Base-by-base conservation (phyloP, 805 yeast species). In the Yamadazyma endophytica region DNA sequence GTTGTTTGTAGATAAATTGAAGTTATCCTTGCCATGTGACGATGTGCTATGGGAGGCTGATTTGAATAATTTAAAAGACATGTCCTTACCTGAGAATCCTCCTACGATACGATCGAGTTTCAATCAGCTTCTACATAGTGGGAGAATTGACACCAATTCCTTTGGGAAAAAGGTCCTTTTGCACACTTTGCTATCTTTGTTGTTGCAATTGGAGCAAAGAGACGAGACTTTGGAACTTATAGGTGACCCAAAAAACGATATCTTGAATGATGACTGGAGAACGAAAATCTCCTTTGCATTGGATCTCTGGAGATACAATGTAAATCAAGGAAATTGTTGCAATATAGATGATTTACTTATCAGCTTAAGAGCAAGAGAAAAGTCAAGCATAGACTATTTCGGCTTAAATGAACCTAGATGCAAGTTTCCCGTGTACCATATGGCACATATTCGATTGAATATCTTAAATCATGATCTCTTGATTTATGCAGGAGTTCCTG, bases 401-500 rank as follows among this genome's bases (percentile, higher is more conserved):
- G 32, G 42, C 13, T 17, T 22, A 4, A 37, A 41, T 17, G 52
- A 50, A 27, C 35, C 37, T 12, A 22, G 48, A 13, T 48, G 53
- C 30, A 48, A 46, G 30, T 38, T 44, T 29, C 29, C 44, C 16
- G 31, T 45, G 6, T 49, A 49, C 31, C 53, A 48, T 33, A 43
- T 49, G 28, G 38, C 48, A 13, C 53, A 49, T 22, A 45, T 43
- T 13, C 39, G 36, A 22, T 33, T 48, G 42, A 28, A 46, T 18
- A 43, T 49, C n/a, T 35, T 42, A 6, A 50, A 48, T 17, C 45
- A 48, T 26, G 53, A 48, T 29, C 42, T 36, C 30, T 45, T 47
- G 21, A 40, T 46, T n/a, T 50, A 38, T 26, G 49, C 55, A 20
- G 55, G 55, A 2, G 52, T 48, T 5, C 52, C 54, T 2, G 42